phyloP scores from a whole-genome alignment of 139 green algal species.

The Gonium pectorale region DNA sequence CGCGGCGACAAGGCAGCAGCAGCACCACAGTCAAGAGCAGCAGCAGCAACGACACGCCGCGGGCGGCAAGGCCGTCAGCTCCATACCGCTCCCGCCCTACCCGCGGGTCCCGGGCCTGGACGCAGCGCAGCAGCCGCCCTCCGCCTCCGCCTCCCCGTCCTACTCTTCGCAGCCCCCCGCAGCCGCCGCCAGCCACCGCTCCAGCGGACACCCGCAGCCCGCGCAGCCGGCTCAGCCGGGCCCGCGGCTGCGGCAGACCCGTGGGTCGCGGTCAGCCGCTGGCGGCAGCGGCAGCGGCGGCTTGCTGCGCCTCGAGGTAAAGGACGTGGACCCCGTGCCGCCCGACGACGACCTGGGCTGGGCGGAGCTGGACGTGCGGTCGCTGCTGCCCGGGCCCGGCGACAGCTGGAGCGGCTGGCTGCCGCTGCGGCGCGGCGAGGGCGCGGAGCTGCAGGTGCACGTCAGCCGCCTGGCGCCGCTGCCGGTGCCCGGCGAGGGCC shows the following conservation, averaged over 20 bases:
- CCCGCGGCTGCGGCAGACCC: background rate
- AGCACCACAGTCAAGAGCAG: background rate
- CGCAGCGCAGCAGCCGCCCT: background rate
- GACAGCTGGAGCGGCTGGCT: constrained; percentile 32
- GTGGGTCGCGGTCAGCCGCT: too few species aligned
- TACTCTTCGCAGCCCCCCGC: background rate
- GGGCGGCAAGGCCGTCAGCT: background rate
- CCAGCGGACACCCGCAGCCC: background rate
- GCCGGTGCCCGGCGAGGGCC: too few species aligned
- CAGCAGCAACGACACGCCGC: background rate
- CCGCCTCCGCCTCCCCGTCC: background rate
- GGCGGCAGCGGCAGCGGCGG: background rate
- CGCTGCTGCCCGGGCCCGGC: background rate
- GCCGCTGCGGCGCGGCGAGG: constrained; percentile 23
- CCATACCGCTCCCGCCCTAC: background rate
- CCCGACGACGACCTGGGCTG: constrained; percentile 41
- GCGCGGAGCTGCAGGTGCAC: constrained; percentile 31
- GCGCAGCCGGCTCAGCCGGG: too few species aligned
- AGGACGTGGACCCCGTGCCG: constrained; percentile 40
- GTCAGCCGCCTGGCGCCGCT: constrained; percentile 6
- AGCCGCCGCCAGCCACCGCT: background rate
- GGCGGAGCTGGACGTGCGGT: constrained; percentile 29
- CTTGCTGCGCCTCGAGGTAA: constrained; percentile 41
- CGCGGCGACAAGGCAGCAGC: background rate
- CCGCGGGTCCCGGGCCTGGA: background rate